Percentiles rank a stretch among this genome's conserved stretches.
Conservation (phyloP, 306 rosid genomes). For the Alnus glutinosa region DNA sequence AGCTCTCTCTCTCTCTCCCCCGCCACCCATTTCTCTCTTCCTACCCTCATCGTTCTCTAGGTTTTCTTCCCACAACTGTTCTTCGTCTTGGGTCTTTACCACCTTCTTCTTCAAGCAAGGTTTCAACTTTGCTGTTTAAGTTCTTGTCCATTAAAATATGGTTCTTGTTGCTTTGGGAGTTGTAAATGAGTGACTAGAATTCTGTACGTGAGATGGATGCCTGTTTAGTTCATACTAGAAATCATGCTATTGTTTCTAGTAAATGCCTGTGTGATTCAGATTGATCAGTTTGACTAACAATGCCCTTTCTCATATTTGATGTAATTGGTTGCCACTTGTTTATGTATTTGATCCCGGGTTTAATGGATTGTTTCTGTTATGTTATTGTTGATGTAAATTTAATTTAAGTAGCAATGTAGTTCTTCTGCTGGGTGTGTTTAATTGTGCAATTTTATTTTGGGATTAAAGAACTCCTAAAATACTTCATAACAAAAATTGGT, state of each 20-base stretch:
- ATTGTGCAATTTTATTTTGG: neutral
- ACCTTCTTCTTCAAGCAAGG: slow-evolving; percentile 5
- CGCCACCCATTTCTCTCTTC: too few relatives aligned
- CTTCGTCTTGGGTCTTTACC: slow-evolving; percentile 23
- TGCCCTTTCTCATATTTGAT: neutral
- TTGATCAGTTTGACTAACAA: neutral
- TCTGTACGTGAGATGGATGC: neutral
- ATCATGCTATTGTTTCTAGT: neutral
- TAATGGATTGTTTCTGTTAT: neutral
- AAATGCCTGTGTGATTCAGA: neutral
- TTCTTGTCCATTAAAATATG: neutral
- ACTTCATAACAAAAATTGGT: too few relatives aligned
- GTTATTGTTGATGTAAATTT: neutral
- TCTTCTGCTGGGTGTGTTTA: neutral
- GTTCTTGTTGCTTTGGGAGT: neutral
- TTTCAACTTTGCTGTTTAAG: slow-evolving; percentile 6
- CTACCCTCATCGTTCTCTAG: too few relatives aligned
- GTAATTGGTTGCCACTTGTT: neutral
- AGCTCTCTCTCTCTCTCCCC: too few relatives aligned
- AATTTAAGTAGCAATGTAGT: neutral
- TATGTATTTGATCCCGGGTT: neutral
- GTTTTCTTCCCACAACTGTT: slow-evolving; percentile 31
- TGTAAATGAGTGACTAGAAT: neutral
- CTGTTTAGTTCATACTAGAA: neutral
- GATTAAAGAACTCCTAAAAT: neutral